Base-by-base conservation (phyloP, 345 rosid species). In the Syzygium grande region DNA sequence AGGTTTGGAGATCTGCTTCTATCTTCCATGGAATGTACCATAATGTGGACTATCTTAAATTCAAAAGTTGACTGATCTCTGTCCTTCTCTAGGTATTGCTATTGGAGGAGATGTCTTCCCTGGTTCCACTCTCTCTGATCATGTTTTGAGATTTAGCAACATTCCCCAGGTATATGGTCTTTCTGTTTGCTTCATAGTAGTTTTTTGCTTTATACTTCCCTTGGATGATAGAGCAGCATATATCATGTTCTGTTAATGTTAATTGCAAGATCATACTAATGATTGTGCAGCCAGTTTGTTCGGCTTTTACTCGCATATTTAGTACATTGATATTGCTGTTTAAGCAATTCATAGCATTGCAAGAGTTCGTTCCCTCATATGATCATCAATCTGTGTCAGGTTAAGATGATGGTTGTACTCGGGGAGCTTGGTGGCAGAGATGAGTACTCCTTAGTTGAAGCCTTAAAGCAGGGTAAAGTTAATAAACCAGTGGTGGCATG, bases 81-180 rank as follows among this genome's bases (percentile, higher is more conserved):
- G 84, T 87, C 91, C 89, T 89, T 49, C 30, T 83, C 25, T 63
- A 97, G 99, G 99, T 86, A 95, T 97, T 91, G 99, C 99, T 84
- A 97, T 96, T 89, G 99, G 98, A 91, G 99, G 99, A 89, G 99
- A 97, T 92, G 99, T 96, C 87, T 97, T 96, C 94, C 99, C 99
- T 2, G 98, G 98, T 61, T 97, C 99, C 65, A 97, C 99, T 43
- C 94, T 97, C 85, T 97, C 99, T 79, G 98, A 97, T 91, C 98
- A 96, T 89, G 92, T 95, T 88, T 92, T 97, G 93, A 91, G 99
- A 90, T 97, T 97, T 90, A 96, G 95, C 93, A 95, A 96, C 93
- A 97, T 97, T 88, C 99, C 99, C 78, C 98, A 96, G 96, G 99
- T 97, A 91, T 87, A 86, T 30, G 14, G 27, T 73, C 80, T 73